Evolutionary conservation across 2,329 filamentous ascomycete genomes (phyloP), one percentile per base, ranked within the genome.

Genomic region (Pyrenophora tritici-repentis): DNA sequence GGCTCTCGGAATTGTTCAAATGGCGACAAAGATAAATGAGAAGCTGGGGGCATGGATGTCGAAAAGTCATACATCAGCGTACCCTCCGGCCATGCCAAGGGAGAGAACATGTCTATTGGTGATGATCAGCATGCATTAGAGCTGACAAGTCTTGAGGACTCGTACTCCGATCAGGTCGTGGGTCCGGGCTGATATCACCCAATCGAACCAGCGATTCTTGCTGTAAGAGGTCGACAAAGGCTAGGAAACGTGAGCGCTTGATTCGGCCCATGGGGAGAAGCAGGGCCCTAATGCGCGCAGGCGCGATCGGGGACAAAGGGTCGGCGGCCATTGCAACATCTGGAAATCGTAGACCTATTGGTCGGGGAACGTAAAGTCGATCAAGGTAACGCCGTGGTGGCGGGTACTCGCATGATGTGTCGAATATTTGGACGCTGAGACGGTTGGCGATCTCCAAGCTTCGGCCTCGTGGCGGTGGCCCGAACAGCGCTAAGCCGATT

Each of bases 1-100:
- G 91, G 88, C 71, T 96, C 90, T 63, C 92, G 84, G 72, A 90
- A 96, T 36, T 93, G 79, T 72, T 99, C 94, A 78, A 97, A 97
- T 1, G 94, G 92, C 32, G 88, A 88, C 34, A 96, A 77, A 16
- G 90, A 83, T 36, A 90, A 79, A 69, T 96, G 90, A 26, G 90
- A 90, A 26, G 86, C 82, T n/a, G 89, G 86, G 18, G 91, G 88
- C 47, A 88, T 80, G 66, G 91, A 87, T 54, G 89, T 91, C 50
- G 89, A 86, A 56, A 97, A 83, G 71, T 96, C 89, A 80, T 94
- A 97, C 65, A 97, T 82, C 55, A 97, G 88, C 66, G 87, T 86
- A 54, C 93, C 93, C 62, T 86, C 84, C 9, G 91, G 91, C 73
- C 94, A 96, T 12, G 89, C 90, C 66, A 94, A 79, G 34, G 93